A percentile compares a stretch with the other conserved stretches of the same genome.
These are phyloP conservation scores for Trichosporon asahii DNA, from an alignment of 1,284 basidiomycete genomes.

Conservation along the genomic window DNA sequence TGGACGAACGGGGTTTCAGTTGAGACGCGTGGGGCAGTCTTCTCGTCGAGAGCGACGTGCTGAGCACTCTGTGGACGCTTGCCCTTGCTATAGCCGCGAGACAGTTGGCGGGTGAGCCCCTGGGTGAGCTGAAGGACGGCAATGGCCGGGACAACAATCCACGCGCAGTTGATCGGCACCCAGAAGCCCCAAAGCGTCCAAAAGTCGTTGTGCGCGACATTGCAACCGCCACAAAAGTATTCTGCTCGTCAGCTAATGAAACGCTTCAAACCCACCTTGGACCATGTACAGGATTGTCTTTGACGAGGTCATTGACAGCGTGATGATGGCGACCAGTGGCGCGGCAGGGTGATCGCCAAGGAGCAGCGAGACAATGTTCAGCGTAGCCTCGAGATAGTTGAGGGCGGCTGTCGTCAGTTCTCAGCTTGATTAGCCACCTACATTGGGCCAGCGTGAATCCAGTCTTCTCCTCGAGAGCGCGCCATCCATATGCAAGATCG, in stretches of 20 bases:
- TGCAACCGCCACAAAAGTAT: conserved; percentile 57
- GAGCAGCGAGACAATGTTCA: conserved; percentile 74
- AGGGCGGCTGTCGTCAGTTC: conserved; percentile 60
- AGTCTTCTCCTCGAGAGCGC: conserved; percentile 61
- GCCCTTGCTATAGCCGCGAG: background rate
- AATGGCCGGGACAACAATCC: conserved; percentile 42
- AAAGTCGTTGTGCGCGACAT: conserved; percentile 68
- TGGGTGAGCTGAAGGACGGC: conserved; percentile 34
- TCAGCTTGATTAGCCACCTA: conserved; percentile 44
- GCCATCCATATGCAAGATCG: conserved; percentile 69
- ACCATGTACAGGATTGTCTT: conserved; percentile 81
- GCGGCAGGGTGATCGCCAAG: conserved; percentile 56
- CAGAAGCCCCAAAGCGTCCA: conserved; percentile 60
- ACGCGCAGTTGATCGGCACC: conserved; percentile 68
- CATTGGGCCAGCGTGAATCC: conserved; percentile 87
- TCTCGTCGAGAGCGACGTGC: background rate
- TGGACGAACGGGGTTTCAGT: conserved; percentile 34
- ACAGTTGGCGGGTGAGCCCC: conserved; percentile 33
- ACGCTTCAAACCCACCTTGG: conserved; percentile 56
- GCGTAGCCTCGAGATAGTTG: conserved; percentile 72
- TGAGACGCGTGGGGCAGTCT: background rate
- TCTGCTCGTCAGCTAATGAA: conserved; percentile 29
- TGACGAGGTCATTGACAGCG: conserved; percentile 69
- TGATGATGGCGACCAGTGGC: conserved; percentile 69
- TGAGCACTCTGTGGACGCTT: background rate